Evolutionary conservation across 1,284 basidiomycete species (phyloP), one percentile per base, ranked within the genome.

Genomic region (Ustilago sp.): DNA sequence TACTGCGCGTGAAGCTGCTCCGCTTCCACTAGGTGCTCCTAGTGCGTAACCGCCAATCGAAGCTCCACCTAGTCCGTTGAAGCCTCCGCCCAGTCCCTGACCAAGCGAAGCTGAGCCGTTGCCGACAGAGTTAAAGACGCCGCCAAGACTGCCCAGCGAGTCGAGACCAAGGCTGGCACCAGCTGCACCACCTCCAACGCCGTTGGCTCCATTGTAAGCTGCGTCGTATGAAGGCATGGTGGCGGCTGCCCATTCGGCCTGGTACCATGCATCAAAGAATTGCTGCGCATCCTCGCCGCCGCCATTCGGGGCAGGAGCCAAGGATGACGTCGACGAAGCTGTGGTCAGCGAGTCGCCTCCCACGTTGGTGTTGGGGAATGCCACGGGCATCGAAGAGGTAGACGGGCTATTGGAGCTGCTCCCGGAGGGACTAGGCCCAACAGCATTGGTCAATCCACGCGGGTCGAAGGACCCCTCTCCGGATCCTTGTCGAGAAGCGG

Each of bases 191-290:
- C 73, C 72, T 0, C 72, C 67, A 4, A 61, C n/a, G 8, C 68
- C 60, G 39, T 54, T 69, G 6, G 68, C 60, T 17, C 68, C 67
- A 19, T 68, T 69, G 63, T 74, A 70, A n/a, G 63, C 68, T 17
- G 64, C 74, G 28, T 77, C 75, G 41, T 73, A 77, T 23, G 67
- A 74, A 1, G 75, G 75, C 75, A 77, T 70, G 2, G 75, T 74
- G 28, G 75, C 74, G 8, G 74, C 59, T 45, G 77, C 77, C 67
- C 75, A 75, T n/a, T 79, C 77, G 47, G 77, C 77, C 34, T 72
- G 68, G 47, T 79, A 77, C 77, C 77, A 79, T 8, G 68, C 63
- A 19, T 79, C 77, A 32, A 79, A 79, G 61, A 79, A 68, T 17
- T 73, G 64, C 55, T 79, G 77, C n/a, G 77, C 77, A 39, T 79